Base-by-base conservation (phyloP, 352 stramenopile species). In the Plasmopara muralis region DNA sequence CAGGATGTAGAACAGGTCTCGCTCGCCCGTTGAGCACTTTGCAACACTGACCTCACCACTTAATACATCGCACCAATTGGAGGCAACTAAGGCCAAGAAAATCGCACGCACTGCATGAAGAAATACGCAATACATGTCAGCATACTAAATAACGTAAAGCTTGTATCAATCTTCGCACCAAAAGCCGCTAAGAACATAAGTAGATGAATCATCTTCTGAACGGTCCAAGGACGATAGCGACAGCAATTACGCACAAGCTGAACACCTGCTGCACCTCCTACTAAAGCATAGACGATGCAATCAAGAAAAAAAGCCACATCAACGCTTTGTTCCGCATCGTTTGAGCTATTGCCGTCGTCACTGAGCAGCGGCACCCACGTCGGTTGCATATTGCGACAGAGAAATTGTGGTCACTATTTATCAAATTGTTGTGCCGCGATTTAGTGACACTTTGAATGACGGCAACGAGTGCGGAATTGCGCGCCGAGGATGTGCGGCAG, bases 121-220 rank as follows among this genome's bases (percentile, higher is more conserved):
- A 3, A 42, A 16, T 58, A 20, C 20, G 1, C 8, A 41, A 16
- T 59, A 40, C 15, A 13, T 31, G 20, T 25, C 20, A 25, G 20
- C 20, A 25, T 25, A 25, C 20, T 14, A 25, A 35, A 25, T 14
- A 31, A 9, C 34, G 30, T 18, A 50, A 20, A 16, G 57, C n/a
- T 15, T 14, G 38, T 43, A 41, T 18, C 18, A 5, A 7, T 9
- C 39, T 18, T 15, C n/a, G 33, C 60, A 90, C 80, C 68, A 10
- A 89, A 31, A 7, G 83, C 83, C n/a, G 77, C 71, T 47, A 88
- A 53, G 43, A 93, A 85, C 64, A 94, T 85, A 46, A 94, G 70
- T 52, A 87, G 14, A 50, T 94, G 84, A 43, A 92, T 72, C 74
- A 91, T 87, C 63, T 94, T 94, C 62, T 94, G 84, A 55, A 89